Conservation (phyloP, 495 filamentous ascomycete genomes). For the Podospora australis region DNA sequence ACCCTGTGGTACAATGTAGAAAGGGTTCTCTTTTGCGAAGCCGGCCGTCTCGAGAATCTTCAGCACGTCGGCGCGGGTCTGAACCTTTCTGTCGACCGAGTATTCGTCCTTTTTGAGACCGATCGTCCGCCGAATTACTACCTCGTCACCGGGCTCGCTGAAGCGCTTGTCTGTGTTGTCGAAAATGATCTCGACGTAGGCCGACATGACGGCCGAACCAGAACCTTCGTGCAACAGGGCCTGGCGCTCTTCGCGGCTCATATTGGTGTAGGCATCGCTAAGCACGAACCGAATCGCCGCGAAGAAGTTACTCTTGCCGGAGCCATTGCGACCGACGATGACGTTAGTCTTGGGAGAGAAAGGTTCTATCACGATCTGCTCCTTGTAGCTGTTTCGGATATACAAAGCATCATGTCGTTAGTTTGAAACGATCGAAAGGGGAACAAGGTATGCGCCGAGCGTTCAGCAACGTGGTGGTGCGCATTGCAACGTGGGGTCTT, state of each 20-base stretch:
- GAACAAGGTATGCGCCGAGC: too few relatives aligned
- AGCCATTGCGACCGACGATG: constrained; percentile 97
- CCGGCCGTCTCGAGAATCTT: constrained; percentile 93
- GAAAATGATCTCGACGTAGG: constrained; percentile 98
- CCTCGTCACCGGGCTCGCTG: constrained; percentile 84
- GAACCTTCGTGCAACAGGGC: constrained; percentile 94
- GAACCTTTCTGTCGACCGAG: constrained; percentile 90
- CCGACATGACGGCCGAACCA: constrained; percentile 96
- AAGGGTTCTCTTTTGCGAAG: constrained; percentile 95
- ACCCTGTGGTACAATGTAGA: constrained; percentile 98
- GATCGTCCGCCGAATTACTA: constrained; percentile 87
- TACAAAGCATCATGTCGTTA: constrained; percentile 7
- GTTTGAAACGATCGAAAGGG: not conserved
- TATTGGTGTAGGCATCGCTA: constrained; percentile 93
- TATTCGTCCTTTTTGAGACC: constrained; percentile 99
- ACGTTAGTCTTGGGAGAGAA: constrained; percentile 98
- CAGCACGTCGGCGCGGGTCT: constrained; percentile 90
- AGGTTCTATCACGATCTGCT: constrained; percentile 96
- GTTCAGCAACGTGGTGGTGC: too few relatives aligned
- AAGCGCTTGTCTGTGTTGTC: constrained; percentile 97
- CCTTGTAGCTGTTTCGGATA: constrained; percentile 72
- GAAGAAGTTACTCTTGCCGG: constrained; percentile 99
- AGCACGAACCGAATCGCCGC: constrained; percentile 97
- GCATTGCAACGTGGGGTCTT: not conserved
- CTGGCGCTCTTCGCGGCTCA: constrained; percentile 92